Percentiles rank a stretch among this genome's conserved stretches.
These are phyloP conservation scores for Teratosphaeria gauchensis DNA, from an alignment of 2,329 filamentous ascomycete species.

Conservation along the genomic window DNA sequence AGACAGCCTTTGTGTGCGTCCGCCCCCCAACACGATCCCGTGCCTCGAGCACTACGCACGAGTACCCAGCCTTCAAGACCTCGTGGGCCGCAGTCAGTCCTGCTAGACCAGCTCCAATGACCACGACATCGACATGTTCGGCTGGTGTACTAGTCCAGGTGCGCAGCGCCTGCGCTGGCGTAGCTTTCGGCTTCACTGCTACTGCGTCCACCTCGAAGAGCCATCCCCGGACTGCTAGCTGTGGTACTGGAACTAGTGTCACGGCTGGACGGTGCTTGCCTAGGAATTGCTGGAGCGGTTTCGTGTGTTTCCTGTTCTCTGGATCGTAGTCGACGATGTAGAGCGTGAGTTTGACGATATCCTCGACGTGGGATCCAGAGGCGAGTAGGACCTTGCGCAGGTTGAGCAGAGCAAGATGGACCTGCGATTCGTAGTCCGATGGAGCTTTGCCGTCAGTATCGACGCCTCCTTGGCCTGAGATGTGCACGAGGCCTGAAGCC, in stretches of 20 bases:
- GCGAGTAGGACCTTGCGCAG: conserved; percentile 15
- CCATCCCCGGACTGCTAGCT: conserved; percentile 17
- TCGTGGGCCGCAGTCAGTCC: conserved; percentile 23
- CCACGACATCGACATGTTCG: conserved; percentile 20
- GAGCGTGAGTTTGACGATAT: conserved; percentile 18
- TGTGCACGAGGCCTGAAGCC: not conserved
- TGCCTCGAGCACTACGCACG: conserved; percentile 24
- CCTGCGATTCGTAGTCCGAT: conserved; percentile 13
- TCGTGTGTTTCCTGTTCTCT: conserved; percentile 12
- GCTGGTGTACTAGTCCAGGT: not conserved
- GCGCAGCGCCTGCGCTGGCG: not conserved
- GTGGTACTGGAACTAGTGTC: conserved; percentile 15
- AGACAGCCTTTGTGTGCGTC: conserved; percentile 32
- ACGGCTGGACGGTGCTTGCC: conserved; percentile 16
- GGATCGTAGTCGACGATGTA: conserved; percentile 20
- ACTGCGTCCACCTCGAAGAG: conserved; percentile 20
- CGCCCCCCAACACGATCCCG: conserved; percentile 34
- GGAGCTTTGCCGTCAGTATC: conserved; percentile 13
- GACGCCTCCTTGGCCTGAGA: conserved; percentile 16
- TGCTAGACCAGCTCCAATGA: conserved; percentile 25
- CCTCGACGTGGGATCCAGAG: conserved; percentile 13
- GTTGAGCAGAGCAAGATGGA: conserved; percentile 14
- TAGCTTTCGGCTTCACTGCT: conserved; percentile 11
- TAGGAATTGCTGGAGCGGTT: conserved; percentile 14
- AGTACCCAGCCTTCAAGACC: conserved; percentile 17